Evolutionary conservation across 805 yeast species (phyloP), one percentile per base, ranked within the genome.

Genomic region (Lipomyces starkeyi): DNA sequence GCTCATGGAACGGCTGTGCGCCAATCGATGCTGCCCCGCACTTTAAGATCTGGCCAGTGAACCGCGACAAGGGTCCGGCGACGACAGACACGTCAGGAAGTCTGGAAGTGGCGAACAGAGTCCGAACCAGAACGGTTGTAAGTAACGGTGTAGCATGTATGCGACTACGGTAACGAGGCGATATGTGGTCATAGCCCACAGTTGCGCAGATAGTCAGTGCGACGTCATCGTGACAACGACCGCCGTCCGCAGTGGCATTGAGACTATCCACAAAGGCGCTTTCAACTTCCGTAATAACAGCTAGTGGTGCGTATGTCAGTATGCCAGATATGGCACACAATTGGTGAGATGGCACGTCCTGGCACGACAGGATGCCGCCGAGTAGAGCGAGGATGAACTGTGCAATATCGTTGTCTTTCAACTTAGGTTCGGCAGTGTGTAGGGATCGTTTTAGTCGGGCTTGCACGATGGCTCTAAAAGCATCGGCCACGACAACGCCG

Each of bases 251-350:
- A 14, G 43, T 11, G 3, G 22, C 43, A 40, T 67, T 67, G 8
- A 67, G 27, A 29, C 53, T 8, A 20, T 52, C 55, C 22, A 63
- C 65, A 56, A 60, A 63, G 4, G 63, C 66, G 17, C 35, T 7
- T 55, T 67, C 64, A 25, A 37, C n/a, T 20, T 55, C 55, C 3
- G 49, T 57, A 47, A 67, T 20, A 37, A 47, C 47, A 2, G 49
- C 59, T 4, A 55, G 27, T 8, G 64, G 63, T 2, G 62, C 22
- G 3, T 58, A 59, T 9, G 67, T 20, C 47, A 63, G 47, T 13
- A 67, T 9, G 17, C 70, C 70, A 25, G 70, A 29, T 9, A 67
- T n/a, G 17, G 67, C 70, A 20, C 34, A 57, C 7, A 67, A 25
- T 27, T 47, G 27, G 3, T 64, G 59, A 13, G 27, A 35, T 9